Conservation (phyloP, 768 basidiomycete species). For the Xerocomus potaroensis region DNA sequence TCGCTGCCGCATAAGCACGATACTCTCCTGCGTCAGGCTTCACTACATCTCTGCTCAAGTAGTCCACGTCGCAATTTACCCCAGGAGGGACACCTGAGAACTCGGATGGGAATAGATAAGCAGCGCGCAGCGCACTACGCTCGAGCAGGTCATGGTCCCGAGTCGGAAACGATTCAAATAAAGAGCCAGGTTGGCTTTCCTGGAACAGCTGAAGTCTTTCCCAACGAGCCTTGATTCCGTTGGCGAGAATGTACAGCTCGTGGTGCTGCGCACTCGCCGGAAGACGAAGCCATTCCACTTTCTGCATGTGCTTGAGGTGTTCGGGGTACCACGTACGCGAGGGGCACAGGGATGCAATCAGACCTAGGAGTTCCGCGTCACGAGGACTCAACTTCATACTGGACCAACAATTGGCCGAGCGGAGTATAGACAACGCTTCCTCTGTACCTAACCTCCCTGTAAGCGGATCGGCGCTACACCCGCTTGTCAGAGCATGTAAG, state of each 20-base stretch:
- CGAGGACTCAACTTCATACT: no score
- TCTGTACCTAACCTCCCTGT: no score
- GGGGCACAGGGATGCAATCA: no score
- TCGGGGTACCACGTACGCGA: no score
- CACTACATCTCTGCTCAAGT: conserved; percentile 10
- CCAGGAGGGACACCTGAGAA: background rate
- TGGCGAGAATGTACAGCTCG: conserved; percentile 6
- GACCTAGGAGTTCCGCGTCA: no score
- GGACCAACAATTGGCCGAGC: no score
- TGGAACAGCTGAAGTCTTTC: conserved; percentile 6
- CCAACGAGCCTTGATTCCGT: conserved; percentile 21
- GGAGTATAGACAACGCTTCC: no score
- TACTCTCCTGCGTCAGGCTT: background rate
- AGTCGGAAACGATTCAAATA: conserved; percentile 14
- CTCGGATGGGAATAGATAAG: conserved; percentile 10
- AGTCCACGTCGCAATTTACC: conserved; percentile 1
- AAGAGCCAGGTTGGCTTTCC: background rate
- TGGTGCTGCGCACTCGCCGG: conserved; percentile 1
- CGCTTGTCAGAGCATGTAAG: no score
- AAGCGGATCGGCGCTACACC: no score
- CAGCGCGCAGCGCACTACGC: conserved; percentile 12
- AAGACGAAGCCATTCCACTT: conserved; percentile 10
- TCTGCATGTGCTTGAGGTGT: conserved; percentile 18
- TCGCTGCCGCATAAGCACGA: conserved; percentile 7
- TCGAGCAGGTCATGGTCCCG: conserved; percentile 12